Evolutionary conservation across 1,139 yeast species (phyloP).

Genomic region (Magnusiomyces clavatus): DNA sequence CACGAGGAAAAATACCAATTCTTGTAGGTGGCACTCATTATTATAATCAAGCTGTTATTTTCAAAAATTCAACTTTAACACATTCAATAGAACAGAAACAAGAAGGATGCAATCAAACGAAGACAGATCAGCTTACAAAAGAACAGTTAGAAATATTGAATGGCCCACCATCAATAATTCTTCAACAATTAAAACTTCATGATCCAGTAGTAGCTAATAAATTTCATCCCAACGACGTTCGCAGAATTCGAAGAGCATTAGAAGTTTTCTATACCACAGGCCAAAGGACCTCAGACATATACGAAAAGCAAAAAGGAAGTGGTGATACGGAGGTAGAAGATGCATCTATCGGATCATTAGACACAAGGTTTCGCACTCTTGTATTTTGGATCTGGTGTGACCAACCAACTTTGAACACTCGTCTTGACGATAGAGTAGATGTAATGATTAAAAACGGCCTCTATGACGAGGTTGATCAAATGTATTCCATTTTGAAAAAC

Average conservation of each 20-base stretch:
- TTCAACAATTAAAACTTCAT: conserved; percentile 39
- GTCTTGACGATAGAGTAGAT: conserved; percentile 78
- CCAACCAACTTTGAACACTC: conserved; percentile 45
- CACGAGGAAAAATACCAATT: conserved; percentile 69
- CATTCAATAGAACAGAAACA: conserved; percentile 15
- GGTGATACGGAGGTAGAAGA: conserved; percentile 25
- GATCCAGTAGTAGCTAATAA: conserved; percentile 75
- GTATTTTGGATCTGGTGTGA: conserved; percentile 82
- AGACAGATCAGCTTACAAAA: conserved; percentile 15
- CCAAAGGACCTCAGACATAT: conserved; percentile 60
- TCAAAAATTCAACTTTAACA: conserved; percentile 51
- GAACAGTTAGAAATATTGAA: conserved; percentile 43
- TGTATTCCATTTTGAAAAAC: conserved; percentile 30
- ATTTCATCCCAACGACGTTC: conserved; percentile 84
- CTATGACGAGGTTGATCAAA: conserved; percentile 50
- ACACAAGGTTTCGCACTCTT: conserved; percentile 55
- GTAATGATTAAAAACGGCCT: conserved; percentile 63
- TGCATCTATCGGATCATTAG: conserved; percentile 20
- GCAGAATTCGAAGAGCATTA: conserved; percentile 71
- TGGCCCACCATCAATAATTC: conserved; percentile 46
- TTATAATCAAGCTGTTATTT: conserved; percentile 70
- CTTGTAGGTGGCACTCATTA: conserved; percentile 96
- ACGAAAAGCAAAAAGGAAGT: conserved; percentile 46
- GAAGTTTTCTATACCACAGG: conserved; percentile 71
- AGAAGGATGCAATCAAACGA: conserved; percentile 4